A percentile compares a stretch with the other conserved stretches of the same genome.
phyloP scores from a whole-genome alignment of 192 early-diverging fungal genomes.

The Backusella tuberculispora region DNA sequence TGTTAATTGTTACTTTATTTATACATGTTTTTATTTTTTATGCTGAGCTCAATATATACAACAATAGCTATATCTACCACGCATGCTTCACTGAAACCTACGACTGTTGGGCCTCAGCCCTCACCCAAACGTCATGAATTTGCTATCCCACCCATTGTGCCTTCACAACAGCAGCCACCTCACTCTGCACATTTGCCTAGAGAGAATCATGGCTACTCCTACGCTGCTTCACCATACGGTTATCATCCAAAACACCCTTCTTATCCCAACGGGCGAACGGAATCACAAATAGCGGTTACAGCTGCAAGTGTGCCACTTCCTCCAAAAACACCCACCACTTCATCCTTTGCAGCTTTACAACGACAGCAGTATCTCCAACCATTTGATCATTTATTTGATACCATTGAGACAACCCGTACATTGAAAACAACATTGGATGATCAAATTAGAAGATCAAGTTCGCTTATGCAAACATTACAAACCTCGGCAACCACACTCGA shows the following conservation, averaged over 20 bases:
- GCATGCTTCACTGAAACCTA: background rate
- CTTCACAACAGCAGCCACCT: constrained; percentile 36
- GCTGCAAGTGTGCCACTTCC: constrained; percentile 37
- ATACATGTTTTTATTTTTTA: background rate
- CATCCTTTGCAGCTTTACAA: constrained; percentile 45
- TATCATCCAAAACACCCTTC: background rate
- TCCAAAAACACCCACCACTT: constrained; percentile 57
- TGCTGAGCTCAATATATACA: background rate
- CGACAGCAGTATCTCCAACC: constrained; percentile 59
- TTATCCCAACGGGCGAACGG: background rate
- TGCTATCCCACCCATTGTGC: constrained; percentile 42
- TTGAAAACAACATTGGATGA: constrained; percentile 74
- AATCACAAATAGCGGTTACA: constrained; percentile 20
- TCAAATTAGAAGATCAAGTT: constrained; percentile 71
- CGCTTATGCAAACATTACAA: constrained; percentile 77
- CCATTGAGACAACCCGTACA: constrained; percentile 60
- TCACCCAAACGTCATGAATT: constrained; percentile 28
- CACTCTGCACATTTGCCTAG: background rate
- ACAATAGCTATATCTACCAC: background rate
- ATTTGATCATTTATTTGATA: constrained; percentile 59
- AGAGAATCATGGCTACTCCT: background rate
- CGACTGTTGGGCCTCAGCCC: constrained; percentile 4
- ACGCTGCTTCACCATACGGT: background rate
- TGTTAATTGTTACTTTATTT: background rate
- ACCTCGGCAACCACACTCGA: constrained; percentile 77